Conservation (phyloP, 768 basidiomycete species). For the Pisolithus marmoratus region DNA sequence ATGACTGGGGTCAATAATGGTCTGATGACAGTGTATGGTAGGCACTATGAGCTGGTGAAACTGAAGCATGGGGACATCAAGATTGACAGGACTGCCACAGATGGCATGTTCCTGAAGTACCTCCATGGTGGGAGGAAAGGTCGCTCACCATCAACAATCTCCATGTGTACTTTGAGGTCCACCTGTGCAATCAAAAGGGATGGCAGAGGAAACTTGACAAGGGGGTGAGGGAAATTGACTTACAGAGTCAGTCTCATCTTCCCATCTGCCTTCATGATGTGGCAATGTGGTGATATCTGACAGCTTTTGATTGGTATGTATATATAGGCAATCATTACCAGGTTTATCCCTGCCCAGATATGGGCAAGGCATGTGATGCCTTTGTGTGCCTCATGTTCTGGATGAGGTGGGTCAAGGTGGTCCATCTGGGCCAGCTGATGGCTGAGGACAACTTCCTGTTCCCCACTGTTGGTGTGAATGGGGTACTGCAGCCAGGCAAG, state of each 20-base stretch:
- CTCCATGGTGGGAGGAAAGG: background rate
- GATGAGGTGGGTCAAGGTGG: background rate
- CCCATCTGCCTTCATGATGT: background rate
- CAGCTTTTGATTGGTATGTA: no score
- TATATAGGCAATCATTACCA: slow-evolving; percentile 4
- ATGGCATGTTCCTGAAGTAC: slow-evolving; percentile 1
- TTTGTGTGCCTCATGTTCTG: slow-evolving; percentile 2
- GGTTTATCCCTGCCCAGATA: slow-evolving; percentile 31
- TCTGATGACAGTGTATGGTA: slow-evolving; percentile 1
- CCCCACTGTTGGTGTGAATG: slow-evolving; percentile 22
- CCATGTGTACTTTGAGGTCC: slow-evolving; percentile 14
- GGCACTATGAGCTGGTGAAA: slow-evolving; percentile 27
- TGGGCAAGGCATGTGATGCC: slow-evolving; percentile 23
- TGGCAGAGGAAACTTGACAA: slow-evolving; percentile 22
- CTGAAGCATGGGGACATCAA: slow-evolving; percentile 19
- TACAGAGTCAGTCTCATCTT: slow-evolving; percentile 8
- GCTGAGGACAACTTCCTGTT: slow-evolving; percentile 28
- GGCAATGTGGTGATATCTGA: no score
- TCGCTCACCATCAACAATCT: slow-evolving; percentile 5
- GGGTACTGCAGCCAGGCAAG: slow-evolving; percentile 16
- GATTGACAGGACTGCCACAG: background rate
- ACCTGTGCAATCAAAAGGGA: slow-evolving; percentile 18
- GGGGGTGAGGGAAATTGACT: slow-evolving; percentile 16
- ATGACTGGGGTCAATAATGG: no score
- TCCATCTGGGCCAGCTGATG: slow-evolving; percentile 8